Conservation (phyloP, 2,329 filamentous ascomycete genomes). For the Pseudocercospora eumusae region DNA sequence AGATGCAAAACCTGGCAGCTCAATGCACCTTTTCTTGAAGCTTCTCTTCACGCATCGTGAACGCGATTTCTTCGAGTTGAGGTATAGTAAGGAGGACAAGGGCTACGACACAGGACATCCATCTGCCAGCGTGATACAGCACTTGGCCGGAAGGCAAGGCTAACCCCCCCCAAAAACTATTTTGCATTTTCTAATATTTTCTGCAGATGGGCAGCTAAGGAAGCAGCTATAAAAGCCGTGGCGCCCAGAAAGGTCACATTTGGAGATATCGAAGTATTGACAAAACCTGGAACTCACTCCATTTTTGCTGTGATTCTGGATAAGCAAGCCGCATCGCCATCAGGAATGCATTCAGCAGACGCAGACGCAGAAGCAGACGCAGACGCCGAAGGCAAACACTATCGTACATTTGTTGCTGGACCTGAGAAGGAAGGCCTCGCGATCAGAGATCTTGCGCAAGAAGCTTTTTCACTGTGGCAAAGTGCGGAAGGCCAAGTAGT, state of each 20-base stretch:
- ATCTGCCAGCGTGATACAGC: neutral
- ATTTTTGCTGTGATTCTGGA: slow-evolving; percentile 58
- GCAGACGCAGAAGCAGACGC: neutral
- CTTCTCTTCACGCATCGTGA: slow-evolving; percentile 35
- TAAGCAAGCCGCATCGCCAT: neutral
- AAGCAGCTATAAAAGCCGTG: slow-evolving; percentile 51
- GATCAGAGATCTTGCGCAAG: neutral
- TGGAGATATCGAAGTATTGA: slow-evolving; percentile 45
- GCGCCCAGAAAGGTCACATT: slow-evolving; percentile 36
- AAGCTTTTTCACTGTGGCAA: neutral
- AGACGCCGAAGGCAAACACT: neutral
- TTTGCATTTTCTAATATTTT: neutral
- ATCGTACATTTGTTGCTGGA: neutral
- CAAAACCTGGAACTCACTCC: slow-evolving; percentile 49
- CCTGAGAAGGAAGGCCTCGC: neutral
- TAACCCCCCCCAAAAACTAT: too few relatives aligned
- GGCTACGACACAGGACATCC: neutral
- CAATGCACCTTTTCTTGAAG: slow-evolving; percentile 28
- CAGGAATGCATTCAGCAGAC: neutral
- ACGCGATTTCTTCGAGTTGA: slow-evolving; percentile 25
- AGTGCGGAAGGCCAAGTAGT: slow-evolving; percentile 53
- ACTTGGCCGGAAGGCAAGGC: slow-evolving; percentile 32
- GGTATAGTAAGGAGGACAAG: slow-evolving; percentile 4
- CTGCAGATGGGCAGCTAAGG: slow-evolving; percentile 52
- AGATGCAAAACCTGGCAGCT: slow-evolving; percentile 20